Percentiles rank a stretch among this genome's conserved stretches.
Evolutionary conservation across 495 filamentous ascomycete species (phyloP).

Genomic region (Xylaria palmicola): DNA sequence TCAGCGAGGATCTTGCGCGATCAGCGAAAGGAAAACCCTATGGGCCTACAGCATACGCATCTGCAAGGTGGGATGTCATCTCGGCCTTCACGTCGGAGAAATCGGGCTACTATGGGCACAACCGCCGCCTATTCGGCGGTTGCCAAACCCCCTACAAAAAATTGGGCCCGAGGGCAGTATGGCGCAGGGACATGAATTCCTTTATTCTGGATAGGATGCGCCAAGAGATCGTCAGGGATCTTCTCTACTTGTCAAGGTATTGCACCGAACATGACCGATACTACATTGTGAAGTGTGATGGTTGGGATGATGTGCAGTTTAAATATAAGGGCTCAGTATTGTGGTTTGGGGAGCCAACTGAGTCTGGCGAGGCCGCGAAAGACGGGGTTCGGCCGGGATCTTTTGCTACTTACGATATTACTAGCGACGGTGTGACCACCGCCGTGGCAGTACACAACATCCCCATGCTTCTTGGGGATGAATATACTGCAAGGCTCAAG

Average conservation of each 20-base stretch:
- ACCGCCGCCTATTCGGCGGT: constrained; percentile 8
- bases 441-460: constrained; percentile 46
- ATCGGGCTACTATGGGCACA: background rate
- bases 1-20: too few relatives aligned
- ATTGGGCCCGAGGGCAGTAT: constrained; percentile 36
- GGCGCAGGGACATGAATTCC: constrained; percentile 68
- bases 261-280: constrained; percentile 23
- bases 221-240: constrained; percentile 41
- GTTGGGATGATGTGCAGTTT: constrained; percentile 34
- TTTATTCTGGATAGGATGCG: constrained; percentile 57
- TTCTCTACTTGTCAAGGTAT: constrained; percentile 31
- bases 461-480: constrained; percentile 38
- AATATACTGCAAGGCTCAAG: constrained; percentile 31
- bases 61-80: constrained; percentile 27
- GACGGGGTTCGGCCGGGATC: constrained; percentile 12
- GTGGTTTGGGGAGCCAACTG: constrained; percentile 29
- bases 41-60: constrained; percentile 14
- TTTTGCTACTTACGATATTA: constrained; percentile 32
- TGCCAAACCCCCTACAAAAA: background rate
- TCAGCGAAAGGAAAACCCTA: background rate
- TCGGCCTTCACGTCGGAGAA: constrained; percentile 1
- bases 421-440: constrained; percentile 16
- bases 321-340: constrained; percentile 39
- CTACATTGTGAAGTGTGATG: constrained; percentile 35
- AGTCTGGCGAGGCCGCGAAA: background rate